phyloP scores from a whole-genome alignment of 2,329 filamentous ascomycete species.

The Fusarium begoniae region DNA sequence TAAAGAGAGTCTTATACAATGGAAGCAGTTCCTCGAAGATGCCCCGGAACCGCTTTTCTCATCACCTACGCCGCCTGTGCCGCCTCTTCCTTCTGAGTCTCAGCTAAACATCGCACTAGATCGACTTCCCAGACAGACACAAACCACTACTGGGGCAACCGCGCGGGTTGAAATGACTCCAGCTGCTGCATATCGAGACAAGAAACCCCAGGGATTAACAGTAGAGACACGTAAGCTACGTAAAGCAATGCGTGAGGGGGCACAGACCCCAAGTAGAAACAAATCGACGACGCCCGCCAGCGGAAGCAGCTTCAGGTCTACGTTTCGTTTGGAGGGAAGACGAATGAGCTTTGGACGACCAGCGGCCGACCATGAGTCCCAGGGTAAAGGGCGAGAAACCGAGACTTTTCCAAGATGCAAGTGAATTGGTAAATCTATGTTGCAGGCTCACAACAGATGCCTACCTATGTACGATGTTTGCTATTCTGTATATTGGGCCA shows the following conservation, averaged over 20 bases:
- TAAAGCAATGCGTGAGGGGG: slow-evolving; percentile 31
- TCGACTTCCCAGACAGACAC: slow-evolving; percentile 8
- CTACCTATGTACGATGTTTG: slow-evolving; percentile 1
- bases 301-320: slow-evolving; percentile 24
- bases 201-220: slow-evolving; percentile 39
- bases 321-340: slow-evolving; percentile 30
- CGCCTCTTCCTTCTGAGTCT: slow-evolving; percentile 37
- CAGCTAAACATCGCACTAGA: slow-evolving; percentile 22
- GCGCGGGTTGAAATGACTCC: neutral
- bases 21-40: slow-evolving; percentile 38
- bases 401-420: slow-evolving; percentile 22
- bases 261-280: slow-evolving; percentile 21
- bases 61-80: slow-evolving; percentile 40
- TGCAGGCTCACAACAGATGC: neutral
- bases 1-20: slow-evolving; percentile 37
- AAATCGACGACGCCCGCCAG: neutral
- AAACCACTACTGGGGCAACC: slow-evolving; percentile 2
- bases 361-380: neutral
- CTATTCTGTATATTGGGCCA: neutral
- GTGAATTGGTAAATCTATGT: slow-evolving; percentile 8
- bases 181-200: slow-evolving; percentile 32
- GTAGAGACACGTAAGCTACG: slow-evolving; percentile 40
- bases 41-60: slow-evolving; percentile 37
- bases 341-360: slow-evolving; percentile 12
- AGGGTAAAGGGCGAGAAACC: slow-evolving; percentile 12